Base-by-base conservation (phyloP, 106 monocot species). In the Dactylorhiza incarnata region DNA sequence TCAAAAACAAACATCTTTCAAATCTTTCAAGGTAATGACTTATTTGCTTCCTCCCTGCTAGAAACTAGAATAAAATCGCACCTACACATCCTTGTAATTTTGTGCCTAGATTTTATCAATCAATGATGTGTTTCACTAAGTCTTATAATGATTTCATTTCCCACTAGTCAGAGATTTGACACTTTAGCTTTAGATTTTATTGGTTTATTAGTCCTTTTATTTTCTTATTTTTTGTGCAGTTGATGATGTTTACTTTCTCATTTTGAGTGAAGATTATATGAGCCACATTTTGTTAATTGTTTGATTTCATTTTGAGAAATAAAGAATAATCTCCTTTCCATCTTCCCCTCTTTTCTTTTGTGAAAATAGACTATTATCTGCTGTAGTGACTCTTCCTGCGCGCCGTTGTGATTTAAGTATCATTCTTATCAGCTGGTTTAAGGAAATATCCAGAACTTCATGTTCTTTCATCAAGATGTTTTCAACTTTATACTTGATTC, bases 1-100 rank as follows among this genome's bases (percentile, higher is more conserved):
- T 79, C 97, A 99, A 78, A 99, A 94, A 50, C 97, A 94, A 77
- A 79, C 78, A 52, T 85, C 89, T 75, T 99, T 99, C 66, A 89
- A 73, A 51, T 45, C 82, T 85, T 94, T 99, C 75, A 99, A 99
- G 97, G 97, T 99, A 82, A 77, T 73, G 48, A 13, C 74, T 74
- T 48, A 61, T 72, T 69, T n/a, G 6, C 45, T 1, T 13, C 4
- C 1, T 6, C 45, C 1, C 24, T 45, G 0, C 17, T 69, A 7
- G 45, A 46, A 69, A 45, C 3, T 69, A 45, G 51, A 69, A 69
- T 69, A 69, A 65, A 44, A 16, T 45, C 45, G 12, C n/a, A 46
- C 45, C 4, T 3, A 12, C 4, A 16, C 7, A 16, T 69, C 15
- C 69, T 69, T 9, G 45, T 69, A 46, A 17, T 45, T 69, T 45